phyloP scores from a whole-genome alignment of 2,329 filamentous ascomycete species.

The Fusarium compactum region DNA sequence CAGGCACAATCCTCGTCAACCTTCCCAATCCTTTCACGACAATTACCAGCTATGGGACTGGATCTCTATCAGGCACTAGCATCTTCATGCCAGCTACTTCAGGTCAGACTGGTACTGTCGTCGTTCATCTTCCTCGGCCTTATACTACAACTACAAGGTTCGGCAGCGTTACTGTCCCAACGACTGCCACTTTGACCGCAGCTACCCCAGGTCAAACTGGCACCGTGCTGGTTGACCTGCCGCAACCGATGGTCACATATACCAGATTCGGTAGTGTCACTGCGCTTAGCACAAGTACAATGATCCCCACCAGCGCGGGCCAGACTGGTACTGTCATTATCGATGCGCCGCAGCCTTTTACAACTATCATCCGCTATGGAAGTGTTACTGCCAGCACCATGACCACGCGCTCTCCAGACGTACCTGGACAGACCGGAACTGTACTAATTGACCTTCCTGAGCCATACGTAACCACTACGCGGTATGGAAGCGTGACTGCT shows the following conservation, averaged over 20 bases:
- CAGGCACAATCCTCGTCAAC: constrained; percentile 7
- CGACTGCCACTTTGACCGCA: not conserved
- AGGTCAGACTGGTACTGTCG: constrained; percentile 7
- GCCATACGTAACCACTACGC: not conserved
- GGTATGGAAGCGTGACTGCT: not conserved
- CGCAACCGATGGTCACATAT: not conserved
- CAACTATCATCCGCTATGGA: not conserved
- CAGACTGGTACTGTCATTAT: constrained; percentile 6
- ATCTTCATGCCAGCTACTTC: not conserved
- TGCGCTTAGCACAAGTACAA: not conserved
- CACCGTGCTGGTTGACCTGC: constrained; percentile 3
- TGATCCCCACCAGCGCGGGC: not conserved
- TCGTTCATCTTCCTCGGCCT: constrained; percentile 4
- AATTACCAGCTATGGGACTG: not conserved
- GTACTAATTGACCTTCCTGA: not conserved
- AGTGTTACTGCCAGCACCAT: not conserved
- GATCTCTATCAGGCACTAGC: not conserved
- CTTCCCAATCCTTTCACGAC: constrained; percentile 14
- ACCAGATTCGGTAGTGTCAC: constrained; percentile 5
- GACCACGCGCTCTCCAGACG: not conserved
- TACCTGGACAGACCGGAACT: constrained; percentile 1
- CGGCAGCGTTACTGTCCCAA: not conserved
- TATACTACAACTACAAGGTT: constrained; percentile 1
- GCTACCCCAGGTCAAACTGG: constrained; percentile 2
- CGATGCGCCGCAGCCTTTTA: not conserved